phyloP scores from a whole-genome alignment of 345 rosid genomes.

The Populus davidiana region DNA sequence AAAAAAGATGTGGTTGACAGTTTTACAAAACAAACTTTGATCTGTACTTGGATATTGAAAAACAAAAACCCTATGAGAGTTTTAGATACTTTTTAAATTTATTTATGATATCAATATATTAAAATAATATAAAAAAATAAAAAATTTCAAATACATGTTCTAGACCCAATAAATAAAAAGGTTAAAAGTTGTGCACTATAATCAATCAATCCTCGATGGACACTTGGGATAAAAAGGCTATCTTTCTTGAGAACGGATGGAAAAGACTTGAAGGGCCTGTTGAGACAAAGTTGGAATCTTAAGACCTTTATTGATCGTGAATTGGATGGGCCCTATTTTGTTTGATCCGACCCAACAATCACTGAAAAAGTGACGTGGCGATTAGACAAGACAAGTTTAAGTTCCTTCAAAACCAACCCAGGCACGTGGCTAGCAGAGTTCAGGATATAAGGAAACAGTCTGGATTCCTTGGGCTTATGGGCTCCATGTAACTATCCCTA shows the following conservation, averaged over 20 bases:
- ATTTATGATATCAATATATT: accelerated
- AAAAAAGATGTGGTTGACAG: no score
- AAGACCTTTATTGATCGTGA: neutral
- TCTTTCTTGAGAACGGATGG: neutral
- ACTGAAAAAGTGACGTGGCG: neutral
- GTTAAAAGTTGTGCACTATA: no score
- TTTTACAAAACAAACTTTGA: no score
- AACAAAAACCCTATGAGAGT: no score
- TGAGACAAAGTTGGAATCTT: neutral
- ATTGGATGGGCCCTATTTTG: neutral
- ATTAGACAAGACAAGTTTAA: neutral
- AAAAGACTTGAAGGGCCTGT: neutral
- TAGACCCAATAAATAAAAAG: no score
- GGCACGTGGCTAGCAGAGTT: neutral
- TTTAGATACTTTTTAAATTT: no score
- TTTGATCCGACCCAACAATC: neutral
- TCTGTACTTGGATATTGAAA: no score
- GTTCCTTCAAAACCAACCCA: neutral
- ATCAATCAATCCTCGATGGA: neutral
- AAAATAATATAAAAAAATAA: no score
- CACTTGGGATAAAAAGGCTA: neutral
- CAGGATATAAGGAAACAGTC: neutral
- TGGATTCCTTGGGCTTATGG: neutral
- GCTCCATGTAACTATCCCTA: neutral
- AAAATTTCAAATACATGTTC: no score